A percentile compares a stretch with the other conserved stretches of the same genome.
Evolutionary conservation across 225 moss, liverwort and hornwort species (phyloP).

Genomic region (Thuidium tamariscinum): DNA sequence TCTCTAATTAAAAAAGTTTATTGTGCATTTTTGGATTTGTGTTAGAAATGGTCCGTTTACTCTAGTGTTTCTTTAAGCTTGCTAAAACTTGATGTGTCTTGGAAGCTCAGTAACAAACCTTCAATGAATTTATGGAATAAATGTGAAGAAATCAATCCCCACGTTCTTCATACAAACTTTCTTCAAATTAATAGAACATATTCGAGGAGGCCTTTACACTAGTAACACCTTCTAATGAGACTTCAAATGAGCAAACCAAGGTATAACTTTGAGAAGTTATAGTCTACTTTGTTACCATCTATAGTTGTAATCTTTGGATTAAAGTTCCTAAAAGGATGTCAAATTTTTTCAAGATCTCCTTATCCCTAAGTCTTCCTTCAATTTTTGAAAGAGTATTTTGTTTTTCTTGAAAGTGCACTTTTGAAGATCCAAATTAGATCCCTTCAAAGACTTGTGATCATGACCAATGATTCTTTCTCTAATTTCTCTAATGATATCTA

Average conservation of each 20-base stretch:
- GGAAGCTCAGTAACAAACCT: neutral
- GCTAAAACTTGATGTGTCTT: accelerated
- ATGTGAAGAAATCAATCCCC: accelerated
- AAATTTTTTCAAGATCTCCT: neutral
- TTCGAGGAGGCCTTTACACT: accelerated
- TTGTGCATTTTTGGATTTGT: too few relatives aligned
- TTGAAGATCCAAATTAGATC: neutral
- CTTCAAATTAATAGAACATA: accelerated
- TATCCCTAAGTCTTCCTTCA: accelerated
- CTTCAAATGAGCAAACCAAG: neutral
- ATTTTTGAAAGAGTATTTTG: accelerated
- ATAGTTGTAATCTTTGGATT: accelerated
- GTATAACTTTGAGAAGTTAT: neutral
- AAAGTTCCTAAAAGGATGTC: neutral
- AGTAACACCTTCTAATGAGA: neutral
- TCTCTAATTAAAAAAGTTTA: too few relatives aligned
- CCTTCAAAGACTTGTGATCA: accelerated
- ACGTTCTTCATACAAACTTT: neutral
- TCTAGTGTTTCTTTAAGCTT: accelerated
- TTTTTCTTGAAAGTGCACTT: accelerated
- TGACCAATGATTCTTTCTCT: accelerated
- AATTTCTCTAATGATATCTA: neutral
- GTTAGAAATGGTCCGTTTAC: too few relatives aligned
- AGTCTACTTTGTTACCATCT: neutral
- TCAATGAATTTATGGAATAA: accelerated